Conservation (phyloP, 306 rosid species). For the Prunus padus region DNA sequence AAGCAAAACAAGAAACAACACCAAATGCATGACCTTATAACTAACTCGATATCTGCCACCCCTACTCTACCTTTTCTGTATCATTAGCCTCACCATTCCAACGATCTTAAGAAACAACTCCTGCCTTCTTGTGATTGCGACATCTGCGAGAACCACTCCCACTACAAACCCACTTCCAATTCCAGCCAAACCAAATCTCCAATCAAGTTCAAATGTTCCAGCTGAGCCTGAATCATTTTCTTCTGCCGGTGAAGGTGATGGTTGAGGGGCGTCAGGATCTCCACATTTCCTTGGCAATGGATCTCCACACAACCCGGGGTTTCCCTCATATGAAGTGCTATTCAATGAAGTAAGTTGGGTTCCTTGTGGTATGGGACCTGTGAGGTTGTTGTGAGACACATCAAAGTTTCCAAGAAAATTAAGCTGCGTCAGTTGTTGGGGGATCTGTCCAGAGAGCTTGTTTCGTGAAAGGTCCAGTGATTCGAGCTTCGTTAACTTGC, state of each 20-base stretch:
- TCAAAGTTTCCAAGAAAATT: not conserved
- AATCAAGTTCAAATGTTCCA: not conserved
- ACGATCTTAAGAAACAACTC: not conserved
- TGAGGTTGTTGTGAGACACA: slow-evolving; percentile 6
- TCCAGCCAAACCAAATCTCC: not conserved
- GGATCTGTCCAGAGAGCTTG: not conserved
- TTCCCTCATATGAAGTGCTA: not conserved
- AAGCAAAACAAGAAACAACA: not conserved
- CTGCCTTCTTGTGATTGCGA: not conserved
- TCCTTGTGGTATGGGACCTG: not conserved
- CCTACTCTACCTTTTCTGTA: not conserved
- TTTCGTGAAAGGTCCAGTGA: not conserved
- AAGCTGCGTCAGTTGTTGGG: not conserved
- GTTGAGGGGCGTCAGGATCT: not conserved
- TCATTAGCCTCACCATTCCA: not conserved
- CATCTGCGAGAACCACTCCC: not conserved
- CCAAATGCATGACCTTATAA: not conserved
- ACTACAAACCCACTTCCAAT: not conserved
- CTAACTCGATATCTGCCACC: not conserved
- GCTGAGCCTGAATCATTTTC: not conserved
- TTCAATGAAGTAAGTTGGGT: not conserved
- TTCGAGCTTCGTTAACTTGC: not conserved
- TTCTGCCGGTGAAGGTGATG: not conserved
- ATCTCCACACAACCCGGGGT: not conserved
- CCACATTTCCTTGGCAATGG: not conserved